Conservation (phyloP, 78 protist species). For the Guillardia theta region DNA sequence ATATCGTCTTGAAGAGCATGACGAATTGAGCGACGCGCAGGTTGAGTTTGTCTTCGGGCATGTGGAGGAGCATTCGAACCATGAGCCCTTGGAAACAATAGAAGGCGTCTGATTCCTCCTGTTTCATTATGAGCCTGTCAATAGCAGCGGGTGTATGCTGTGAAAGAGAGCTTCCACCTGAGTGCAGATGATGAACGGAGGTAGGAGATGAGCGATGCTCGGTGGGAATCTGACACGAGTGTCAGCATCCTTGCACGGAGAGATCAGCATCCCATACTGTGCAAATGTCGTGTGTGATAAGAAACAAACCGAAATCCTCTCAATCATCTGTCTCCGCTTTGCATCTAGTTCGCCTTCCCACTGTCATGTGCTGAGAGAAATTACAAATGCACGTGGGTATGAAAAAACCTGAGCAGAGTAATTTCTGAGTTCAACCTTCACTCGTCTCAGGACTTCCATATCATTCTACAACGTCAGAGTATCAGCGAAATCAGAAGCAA, state of each 20-base stretch:
- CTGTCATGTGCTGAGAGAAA: not conserved
- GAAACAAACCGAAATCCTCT: not conserved
- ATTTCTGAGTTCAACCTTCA: not conserved
- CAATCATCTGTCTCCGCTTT: not conserved
- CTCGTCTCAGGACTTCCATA: not conserved
- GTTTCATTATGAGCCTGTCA: not conserved
- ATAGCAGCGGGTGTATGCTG: not conserved
- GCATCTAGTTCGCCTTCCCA: not conserved
- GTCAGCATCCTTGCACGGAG: too few relatives aligned
- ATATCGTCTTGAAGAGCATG: not conserved
- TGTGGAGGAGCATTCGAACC: not conserved
- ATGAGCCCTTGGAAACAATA: not conserved
- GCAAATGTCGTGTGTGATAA: not conserved
- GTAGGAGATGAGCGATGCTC: not conserved
- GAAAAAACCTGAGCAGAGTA: not conserved
- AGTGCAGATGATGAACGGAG: not conserved
- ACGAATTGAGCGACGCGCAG: slow-evolving; percentile 1
- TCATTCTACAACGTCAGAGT: not conserved
- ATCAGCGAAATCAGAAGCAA: not conserved
- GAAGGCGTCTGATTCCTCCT: slow-evolving; percentile 26
- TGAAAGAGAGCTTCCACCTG: not conserved
- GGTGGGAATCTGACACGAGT: not conserved
- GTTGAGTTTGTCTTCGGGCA: not conserved
- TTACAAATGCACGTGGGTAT: not conserved
- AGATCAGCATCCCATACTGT: too few relatives aligned